Evolutionary conservation across 768 basidiomycete genomes (phyloP), one percentile per base, ranked within the genome.

Genomic region (Chalciporus sphaerocephalus): DNA sequence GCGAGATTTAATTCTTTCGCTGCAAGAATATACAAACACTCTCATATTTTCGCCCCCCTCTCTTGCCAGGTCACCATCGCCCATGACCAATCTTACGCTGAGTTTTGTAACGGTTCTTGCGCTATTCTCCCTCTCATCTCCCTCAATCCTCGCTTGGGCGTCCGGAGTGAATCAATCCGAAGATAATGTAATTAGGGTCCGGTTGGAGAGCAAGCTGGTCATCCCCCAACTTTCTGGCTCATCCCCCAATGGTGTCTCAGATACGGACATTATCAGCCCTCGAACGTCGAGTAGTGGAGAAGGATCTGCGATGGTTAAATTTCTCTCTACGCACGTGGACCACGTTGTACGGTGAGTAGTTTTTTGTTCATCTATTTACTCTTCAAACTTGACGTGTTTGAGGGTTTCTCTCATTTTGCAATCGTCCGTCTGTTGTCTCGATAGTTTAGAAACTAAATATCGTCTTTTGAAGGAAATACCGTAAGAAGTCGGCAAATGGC

Each of bases 401-500:
- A 18, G 21, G 36, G 7, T 12, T 4, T 27, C 4, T 10, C 27
- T n/a, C n/a, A n/a, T n/a, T n/a, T n/a, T 32, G n/a, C 30, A 15
- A 32, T 32, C 30, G 13, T n/a, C n/a, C 3, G 7, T n/a, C 7
- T 5, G 15, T n/a, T 5, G 6, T 9, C 13, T 44, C 27, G 27
- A 23, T 23, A 7, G 17, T 16, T 10, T 5, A 16, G 18, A 17
- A 47, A 30, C 18, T 50, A n/a, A 16, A 54, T 41, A 32, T n/a
- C 30, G 6, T 9, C 18, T 23, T 18, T 37, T 28, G 25, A 49
- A 77, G 77, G 32, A 79, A 79, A 67, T 56, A 74, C 38, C 51
- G 55, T 16, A 58, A 54, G n/a, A 70, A 72, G 15, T 70, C 20
- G 11, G n/a, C 6, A 6, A 33, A 49, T 41, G 44, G 18, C 43